Evolutionary conservation across 2,329 filamentous ascomycete species (phyloP), one percentile per base, ranked within the genome.

Genomic region (Talaromyces sp.): DNA sequence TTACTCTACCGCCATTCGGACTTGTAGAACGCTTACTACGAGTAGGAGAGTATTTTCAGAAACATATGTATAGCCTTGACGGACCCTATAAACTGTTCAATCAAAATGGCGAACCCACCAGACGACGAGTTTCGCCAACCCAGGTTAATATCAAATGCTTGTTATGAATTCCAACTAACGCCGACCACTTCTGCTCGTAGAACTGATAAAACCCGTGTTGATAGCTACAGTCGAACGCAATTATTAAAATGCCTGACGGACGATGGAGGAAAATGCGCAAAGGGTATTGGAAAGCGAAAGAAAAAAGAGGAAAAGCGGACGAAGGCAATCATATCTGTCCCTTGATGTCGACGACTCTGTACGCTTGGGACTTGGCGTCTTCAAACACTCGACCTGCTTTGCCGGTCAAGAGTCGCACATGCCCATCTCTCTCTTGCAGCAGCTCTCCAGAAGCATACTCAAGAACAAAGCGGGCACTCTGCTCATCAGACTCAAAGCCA

Each of bases 271-370:
- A 43, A 65, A 54, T 19, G 57, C 49, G 43, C 47, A 43, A 45
- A 50, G 43, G 33, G 52, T 31, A 56, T 65, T 41, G 56, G 39
- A 24, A 43, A 57, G 62, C 52, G 52, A 37, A 58, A 59, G 63
- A 50, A 65, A 50, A 41, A 50, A 41, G 57, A 68, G 49, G 9
- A 35, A 63, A 43, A 43, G n/a, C 35, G 56, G n/a, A 60, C 45
- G 35, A n/a, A 11, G 39, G 16, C 35, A 45, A n/a, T 77, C 71
- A 82, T 64, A 97, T 96, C 81, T 98, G 94, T 74, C 94, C 93
- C 82, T 98, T 97, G 83, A 98, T 96, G 81, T 98, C 93, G 83
- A 98, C 90, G 75, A 89, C 89, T 74, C 87, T 86, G 79, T 97
- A 96, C 58, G 94, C 94, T 68, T 85, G 84, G 45, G 83, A 79